Evolutionary conservation across 2,329 filamentous ascomycete species (phyloP), one percentile per base, ranked within the genome.

Genomic region (Talaromyces piceae): DNA sequence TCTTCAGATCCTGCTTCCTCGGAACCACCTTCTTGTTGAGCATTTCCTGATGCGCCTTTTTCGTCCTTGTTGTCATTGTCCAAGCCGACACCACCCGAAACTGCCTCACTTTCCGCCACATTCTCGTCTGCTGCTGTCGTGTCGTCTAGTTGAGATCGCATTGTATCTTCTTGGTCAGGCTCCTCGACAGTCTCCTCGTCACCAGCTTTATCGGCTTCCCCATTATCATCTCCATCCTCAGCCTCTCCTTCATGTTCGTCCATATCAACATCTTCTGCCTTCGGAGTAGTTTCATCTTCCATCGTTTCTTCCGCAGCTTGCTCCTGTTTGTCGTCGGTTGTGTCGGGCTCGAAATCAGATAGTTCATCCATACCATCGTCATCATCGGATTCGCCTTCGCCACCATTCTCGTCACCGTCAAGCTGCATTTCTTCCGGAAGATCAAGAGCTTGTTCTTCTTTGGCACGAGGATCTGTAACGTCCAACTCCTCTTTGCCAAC

Each of bases 381-480:
- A 41, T 73, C 71, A 9, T 68, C 70, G 11, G 70, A 61, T 56
- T 81, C 77, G 49, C 87, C 68, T 50, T 66, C 69, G 27, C 71
- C 75, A 4, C 79, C 79, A 45, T 80, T 74, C 27, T 81, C 79
- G 25, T 87, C 74, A 7, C 81, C 85, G 57, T 91, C 86, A 50
- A 93, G 78, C 52, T 94, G 84, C 77, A 96, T 86, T 57, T 95
- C 88, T 39, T 95, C 90, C 0, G 90, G 90, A 20, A 95, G 75
- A 43, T 91, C 89, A 54, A 95, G 75, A 2, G 85, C 83, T 54
- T 95, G 84, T 59, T 89, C 84, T 64, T 95, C 86, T 59, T 91
- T 81, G 2, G 88, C 81, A 60, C 91, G 85, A 47, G 89, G 85
- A 66, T 88, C 84, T 54, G 81, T 78, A 54, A 80, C 76, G 64